Base-by-base conservation (phyloP, 495 filamentous ascomycete genomes). In the Hypoxylon lienhwacheense region DNA sequence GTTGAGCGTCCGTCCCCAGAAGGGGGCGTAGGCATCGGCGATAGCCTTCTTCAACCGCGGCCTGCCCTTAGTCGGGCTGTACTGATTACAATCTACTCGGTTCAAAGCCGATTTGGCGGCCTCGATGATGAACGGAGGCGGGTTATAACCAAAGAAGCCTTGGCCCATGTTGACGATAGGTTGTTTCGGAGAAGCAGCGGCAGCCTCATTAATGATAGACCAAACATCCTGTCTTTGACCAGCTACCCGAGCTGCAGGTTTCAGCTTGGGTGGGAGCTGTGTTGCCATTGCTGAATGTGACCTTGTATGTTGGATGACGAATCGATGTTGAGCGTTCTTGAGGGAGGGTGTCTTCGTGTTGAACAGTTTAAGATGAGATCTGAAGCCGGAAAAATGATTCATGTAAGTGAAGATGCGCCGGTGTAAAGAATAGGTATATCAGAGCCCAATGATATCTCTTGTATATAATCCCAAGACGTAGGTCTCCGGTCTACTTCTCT, bases 101-200 rank as follows among this genome's bases (percentile, higher is more conserved):
- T 96, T 84, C 16, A 98, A 78, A 28, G 91, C 91, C 14, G 83
- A 76, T 69, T 95, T 96, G 37, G 93, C 93, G 17, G 93, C 93
- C 59, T 96, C 81, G 45, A 95, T 75, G 43, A 96, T 90, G 68
- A 96, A 98, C 10, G 84, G 70, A 1, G 93, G 93, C 33, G 93
- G 93, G 65, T 98, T 98, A 69, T 98, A 98, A 21, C 93, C 93
- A 71, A 93, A 95, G 77, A 95, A 95, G n/a, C 91, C 91, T 72
- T 96, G 91, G 41, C 91, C 91, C 85, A 96, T 91, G 71, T 95
- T 96, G 55, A 95, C 83, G 60, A 97, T 92, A 49, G 91, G 90
- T 66, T 95, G 90, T 36, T 87, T 84, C 5, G 91, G 89, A 7
- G 90, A 96, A 5, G 88, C 87, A 1, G 78, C 77, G 0, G 81